phyloP scores from a whole-genome alignment of 164 flowering plant genomes.

The Pachysandra terminalis region DNA sequence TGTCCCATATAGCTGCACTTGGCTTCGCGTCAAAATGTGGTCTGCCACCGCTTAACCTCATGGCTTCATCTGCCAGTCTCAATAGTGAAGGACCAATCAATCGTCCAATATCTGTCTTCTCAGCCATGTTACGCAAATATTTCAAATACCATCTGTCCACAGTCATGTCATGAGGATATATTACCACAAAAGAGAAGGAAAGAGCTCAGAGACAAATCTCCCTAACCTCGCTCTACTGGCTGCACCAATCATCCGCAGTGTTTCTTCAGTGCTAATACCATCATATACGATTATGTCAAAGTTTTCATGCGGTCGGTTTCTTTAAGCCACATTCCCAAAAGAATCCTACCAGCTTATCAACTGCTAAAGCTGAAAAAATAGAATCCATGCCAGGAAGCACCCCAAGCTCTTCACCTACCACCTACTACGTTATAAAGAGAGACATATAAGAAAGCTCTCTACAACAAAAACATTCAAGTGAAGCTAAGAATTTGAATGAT shows the following conservation, averaged over 20 bases:
- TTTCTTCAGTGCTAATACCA: conserved; percentile 79
- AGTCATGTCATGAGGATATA: conserved; percentile 10
- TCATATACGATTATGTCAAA: conserved; percentile 76
- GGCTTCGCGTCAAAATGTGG: conserved; percentile 38
- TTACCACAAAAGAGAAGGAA: background rate
- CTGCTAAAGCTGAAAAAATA: conserved; percentile 51
- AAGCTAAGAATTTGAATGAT: background rate
- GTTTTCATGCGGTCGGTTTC: conserved; percentile 27
- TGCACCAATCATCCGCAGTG: conserved; percentile 68
- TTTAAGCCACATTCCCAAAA: conserved; percentile 21
- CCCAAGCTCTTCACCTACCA: conserved; percentile 97
- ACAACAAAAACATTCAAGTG: conserved; percentile 5
- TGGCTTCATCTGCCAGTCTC: conserved; percentile 67
- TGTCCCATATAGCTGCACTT: conserved; percentile 79
- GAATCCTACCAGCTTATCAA: conserved; percentile 52
- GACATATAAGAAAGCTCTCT: conserved; percentile 10
- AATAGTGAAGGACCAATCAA: conserved; percentile 77
- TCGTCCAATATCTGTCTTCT: conserved; percentile 87
- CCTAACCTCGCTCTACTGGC: conserved; percentile 65
- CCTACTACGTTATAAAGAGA: conserved; percentile 36
- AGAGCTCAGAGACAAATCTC: conserved; percentile 8
- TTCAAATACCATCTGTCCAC: conserved; percentile 74
- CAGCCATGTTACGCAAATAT: conserved; percentile 68
- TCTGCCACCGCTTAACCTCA: conserved; percentile 36
- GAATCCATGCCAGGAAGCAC: conserved; percentile 96